Conservation (phyloP, 306 rosid species). For the Vigna hirtella region DNA sequence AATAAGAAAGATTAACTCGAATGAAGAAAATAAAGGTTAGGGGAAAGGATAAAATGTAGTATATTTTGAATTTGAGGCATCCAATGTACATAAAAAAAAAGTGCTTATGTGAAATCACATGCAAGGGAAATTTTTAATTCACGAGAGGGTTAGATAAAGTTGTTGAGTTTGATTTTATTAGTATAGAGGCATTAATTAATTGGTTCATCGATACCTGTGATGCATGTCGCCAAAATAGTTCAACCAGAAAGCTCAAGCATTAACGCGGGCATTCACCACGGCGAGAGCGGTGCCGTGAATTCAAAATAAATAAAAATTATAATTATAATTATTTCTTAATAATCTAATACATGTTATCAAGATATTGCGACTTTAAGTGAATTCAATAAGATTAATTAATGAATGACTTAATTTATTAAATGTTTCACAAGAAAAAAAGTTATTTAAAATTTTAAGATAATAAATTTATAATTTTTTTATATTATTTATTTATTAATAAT, state of each 20-base stretch:
- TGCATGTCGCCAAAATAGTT: constrained; percentile 12
- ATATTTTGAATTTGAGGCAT: neutral
- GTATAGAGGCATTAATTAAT: neutral
- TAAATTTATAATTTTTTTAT: no score
- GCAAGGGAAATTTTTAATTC: constrained; percentile 7
- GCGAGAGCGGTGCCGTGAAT: neutral
- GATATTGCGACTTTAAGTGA: no score
- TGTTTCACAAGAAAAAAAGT: no score
- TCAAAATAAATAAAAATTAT: no score
- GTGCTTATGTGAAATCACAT: constrained; percentile 27
- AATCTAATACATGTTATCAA: no score
- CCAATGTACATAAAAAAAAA: neutral
- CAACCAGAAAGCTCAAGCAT: constrained; percentile 5
- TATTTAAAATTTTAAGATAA: no score
- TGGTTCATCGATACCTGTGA: neutral
- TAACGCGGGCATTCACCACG: constrained; percentile 18
- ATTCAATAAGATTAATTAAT: no score
- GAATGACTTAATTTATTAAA: no score
- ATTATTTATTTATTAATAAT: no score
- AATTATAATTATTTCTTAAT: no score
- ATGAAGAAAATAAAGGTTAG: neutral
- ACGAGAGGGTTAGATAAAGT: constrained; percentile 13
- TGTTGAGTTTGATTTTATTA: constrained; percentile 27
- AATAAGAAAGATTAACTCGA: no score
- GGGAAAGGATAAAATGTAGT: neutral